Conservation (phyloP, 192 early-diverging fungal species). For the Thoreauomyces humboldtii region DNA sequence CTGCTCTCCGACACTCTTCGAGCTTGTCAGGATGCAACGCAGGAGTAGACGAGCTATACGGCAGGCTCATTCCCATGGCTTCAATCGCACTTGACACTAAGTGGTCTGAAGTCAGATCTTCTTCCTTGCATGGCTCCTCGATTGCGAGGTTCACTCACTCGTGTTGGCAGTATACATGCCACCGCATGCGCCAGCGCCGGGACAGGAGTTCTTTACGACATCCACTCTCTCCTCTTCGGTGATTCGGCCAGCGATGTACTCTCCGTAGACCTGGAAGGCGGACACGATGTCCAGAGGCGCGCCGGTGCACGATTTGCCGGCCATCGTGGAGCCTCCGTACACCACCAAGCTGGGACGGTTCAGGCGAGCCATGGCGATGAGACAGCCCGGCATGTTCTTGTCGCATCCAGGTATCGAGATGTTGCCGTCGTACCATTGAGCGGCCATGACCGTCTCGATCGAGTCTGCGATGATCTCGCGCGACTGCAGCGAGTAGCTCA, state of each 20-base stretch:
- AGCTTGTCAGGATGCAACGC: constrained; percentile 84
- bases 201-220: constrained; percentile 52
- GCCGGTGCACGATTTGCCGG: constrained; percentile 65
- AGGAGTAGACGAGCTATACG: constrained; percentile 94
- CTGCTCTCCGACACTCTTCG: constrained; percentile 83
- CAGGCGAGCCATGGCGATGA: constrained; percentile 94
- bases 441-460: constrained; percentile 97
- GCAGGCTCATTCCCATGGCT: constrained; percentile 95
- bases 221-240: constrained; percentile 76
- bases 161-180: constrained; percentile 99
- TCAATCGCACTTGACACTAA: constrained; percentile 94
- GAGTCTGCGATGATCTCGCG: constrained; percentile 99
- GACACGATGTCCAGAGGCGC: constrained; percentile 89
- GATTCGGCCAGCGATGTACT: constrained; percentile 88
- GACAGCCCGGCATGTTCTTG: constrained; percentile 96
- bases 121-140: too few relatives aligned
- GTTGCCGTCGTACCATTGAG: constrained; percentile 98
- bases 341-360: constrained; percentile 98
- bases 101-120: neutral
- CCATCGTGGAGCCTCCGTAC: constrained; percentile 94
- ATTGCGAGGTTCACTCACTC: constrained; percentile 46
- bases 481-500: constrained; percentile 95
- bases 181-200: constrained; percentile 95
- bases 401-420: constrained; percentile 85
- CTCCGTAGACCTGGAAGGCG: constrained; percentile 95